Base-by-base conservation (phyloP, 73 alveolate genomes). In the Stentor roeselii region DNA sequence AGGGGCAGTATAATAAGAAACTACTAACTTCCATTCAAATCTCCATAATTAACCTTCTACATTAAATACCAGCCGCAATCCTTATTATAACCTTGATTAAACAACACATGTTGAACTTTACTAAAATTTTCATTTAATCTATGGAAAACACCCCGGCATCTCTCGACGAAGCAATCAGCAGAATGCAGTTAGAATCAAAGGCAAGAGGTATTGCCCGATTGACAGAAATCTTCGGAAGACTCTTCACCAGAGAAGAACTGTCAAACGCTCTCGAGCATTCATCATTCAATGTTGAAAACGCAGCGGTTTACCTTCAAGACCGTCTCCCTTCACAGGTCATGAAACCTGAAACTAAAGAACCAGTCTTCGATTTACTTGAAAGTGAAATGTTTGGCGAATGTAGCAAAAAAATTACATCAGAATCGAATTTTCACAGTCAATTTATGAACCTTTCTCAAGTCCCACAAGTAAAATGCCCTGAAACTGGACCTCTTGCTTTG, bases 231-330 rank as follows among this genome's bases (percentile, higher is more conserved):
- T 67, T 67, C 41, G 80, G 80, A 34, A 34, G 37, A 27, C 37
- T 67, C 41, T 67, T 67, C 34, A 67, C 80, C 1, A 67, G 80
- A 32, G 41, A 67, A 30, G 50, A 67, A 67, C 11, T 67, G 34
- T 21, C 11, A 67, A 40, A 67, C 11, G 80, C 80, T 67, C 37
- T 21, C 27, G 37, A 67, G 34, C 37, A 27, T 15, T 21, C n/a
- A 21, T 0, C 42, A n/a, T 67, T 21, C 34, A 32, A 67, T 67
- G 37, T 67, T 21, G 80, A 67, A 30, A 34, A 67, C 41, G 11
- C 80, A 1, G 80, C 80, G 0, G 41, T 34, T 2, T 67, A 67
- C 34, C 80, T 67, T n/a, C 80, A 67, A 34, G 80, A 67, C 34
- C 37, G n/a, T 1, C 27, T 32, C 42, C 80, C 80, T 30, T 21